Base-by-base conservation (phyloP, 176 grass and related monocot genomes). In the Cenchrus fungigraminus region DNA sequence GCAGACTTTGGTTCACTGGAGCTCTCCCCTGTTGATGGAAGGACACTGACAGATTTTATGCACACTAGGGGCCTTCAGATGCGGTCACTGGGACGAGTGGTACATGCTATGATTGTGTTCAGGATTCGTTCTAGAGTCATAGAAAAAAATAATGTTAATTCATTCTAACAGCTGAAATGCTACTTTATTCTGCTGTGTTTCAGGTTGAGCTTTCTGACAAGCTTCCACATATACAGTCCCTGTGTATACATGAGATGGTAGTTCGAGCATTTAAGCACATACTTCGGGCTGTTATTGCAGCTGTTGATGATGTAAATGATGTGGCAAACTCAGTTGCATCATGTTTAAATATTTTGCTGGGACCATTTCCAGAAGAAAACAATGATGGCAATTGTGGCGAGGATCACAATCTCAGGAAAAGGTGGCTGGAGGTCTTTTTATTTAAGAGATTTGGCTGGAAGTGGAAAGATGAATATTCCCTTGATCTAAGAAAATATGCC, bases 31-130 rank as follows among this genome's bases (percentile, higher is more conserved):
- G 97, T 98, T 78, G 97, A 98, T 94, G 97, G 97, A 85, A 94
- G 91, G 90, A 98, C 97, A 87, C 50, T 98, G 82, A 98, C 97
- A 25, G 97, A 98, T 83, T 98, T 98, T 91, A 98, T 98, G 97
- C 97, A 98, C 79, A 95, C 97, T 22, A 92, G 97, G 80, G 97
- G 97, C 75, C 91, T 98, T 56, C 93, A 94, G 85, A 98, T 98
- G 97, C 86, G 74, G 71, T 98, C 97, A 79, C 71, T 98, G 52
- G 97, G 97, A 77, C 90, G 82, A 85, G 93, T 98, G 91, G 97
- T 98, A 98, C 73, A 64, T 65, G 75, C 42, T 61, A 65, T 19
- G 0, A 51, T 83, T 61, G 66, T 79, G 43, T 79, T 86, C 51
- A 79, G 44, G 43, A 58, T 81, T 79, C 79, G 0, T 77, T 88